These are phyloP conservation scores for Tylopilus felleus DNA, from an alignment of 768 basidiomycete genomes.

Conservation along the genomic window DNA sequence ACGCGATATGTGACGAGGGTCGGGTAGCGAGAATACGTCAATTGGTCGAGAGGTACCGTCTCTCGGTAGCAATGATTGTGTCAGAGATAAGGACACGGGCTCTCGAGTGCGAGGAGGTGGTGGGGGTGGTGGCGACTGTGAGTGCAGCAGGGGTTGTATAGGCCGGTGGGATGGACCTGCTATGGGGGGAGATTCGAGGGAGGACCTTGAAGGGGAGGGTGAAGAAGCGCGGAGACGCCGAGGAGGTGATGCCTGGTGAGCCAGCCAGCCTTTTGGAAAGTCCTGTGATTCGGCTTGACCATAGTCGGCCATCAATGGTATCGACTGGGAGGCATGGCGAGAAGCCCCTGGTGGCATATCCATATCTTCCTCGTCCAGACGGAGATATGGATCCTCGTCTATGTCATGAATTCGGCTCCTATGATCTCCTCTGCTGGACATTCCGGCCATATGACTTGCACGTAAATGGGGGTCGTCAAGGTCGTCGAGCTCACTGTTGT, in stretches of 20 bases:
- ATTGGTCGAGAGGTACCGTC: slow-evolving; percentile 62
- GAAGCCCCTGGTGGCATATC: slow-evolving; percentile 44
- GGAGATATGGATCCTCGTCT: slow-evolving; percentile 76
- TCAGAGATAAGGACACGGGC: slow-evolving; percentile 63
- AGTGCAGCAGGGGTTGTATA: slow-evolving; percentile 32
- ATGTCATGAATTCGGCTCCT: slow-evolving; percentile 33
- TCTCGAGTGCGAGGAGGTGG: slow-evolving; percentile 43
- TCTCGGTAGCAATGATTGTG: slow-evolving; percentile 73
- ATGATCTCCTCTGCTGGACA: slow-evolving; percentile 27
- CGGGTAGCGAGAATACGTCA: slow-evolving; percentile 74
- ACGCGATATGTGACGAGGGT: slow-evolving; percentile 64
- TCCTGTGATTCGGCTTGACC: slow-evolving; percentile 39
- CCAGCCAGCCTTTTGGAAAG: slow-evolving; percentile 60
- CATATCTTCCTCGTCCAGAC: slow-evolving; percentile 66
- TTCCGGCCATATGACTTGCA: slow-evolving; percentile 31
- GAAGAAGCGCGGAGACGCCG: slow-evolving; percentile 40
- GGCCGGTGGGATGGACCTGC: slow-evolving; percentile 28
- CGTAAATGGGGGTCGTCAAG: slow-evolving; percentile 74
- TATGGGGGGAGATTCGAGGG: slow-evolving; percentile 36
- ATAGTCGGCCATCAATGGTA: slow-evolving; percentile 37
- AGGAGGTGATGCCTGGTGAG: slow-evolving; percentile 70
- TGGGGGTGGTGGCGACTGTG: slow-evolving; percentile 36
- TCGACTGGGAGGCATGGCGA: slow-evolving; percentile 33
- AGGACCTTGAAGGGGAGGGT: slow-evolving; percentile 35
- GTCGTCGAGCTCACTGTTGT: slow-evolving; percentile 61